Base-by-base conservation (phyloP, 1,284 basidiomycete genomes). In the Ceraceosorus guamensis region DNA sequence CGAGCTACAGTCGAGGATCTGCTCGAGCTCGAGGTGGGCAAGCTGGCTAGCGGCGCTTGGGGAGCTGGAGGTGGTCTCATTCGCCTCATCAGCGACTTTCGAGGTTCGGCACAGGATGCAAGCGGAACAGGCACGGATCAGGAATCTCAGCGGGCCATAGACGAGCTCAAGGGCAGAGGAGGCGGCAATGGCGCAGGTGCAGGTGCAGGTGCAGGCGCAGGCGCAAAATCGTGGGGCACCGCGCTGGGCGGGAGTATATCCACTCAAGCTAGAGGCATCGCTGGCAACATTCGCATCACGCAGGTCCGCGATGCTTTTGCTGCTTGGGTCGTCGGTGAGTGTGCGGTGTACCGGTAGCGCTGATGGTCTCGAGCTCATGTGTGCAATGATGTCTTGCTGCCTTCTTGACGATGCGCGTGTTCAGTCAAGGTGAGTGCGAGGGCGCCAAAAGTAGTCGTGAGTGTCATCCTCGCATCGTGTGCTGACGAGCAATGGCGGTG, bases 151-250 rank as follows among this genome's bases (percentile, higher is more conserved):
- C 39, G 16, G 39, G 39, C 16, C 39, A 41, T 16, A 2, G 39
- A 41, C 3, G 39, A 41, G 39, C 16, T 11, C 39, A 41, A 41
- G 39, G 11, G 39, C 39, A 63, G 56, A 41, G 39, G 57, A 61
- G 24, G 53, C 63, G 53, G 56, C 60, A 55, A 65, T 67, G 31
- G 56, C 58, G 50, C 48, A 60, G 39, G 46, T 32, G 51, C 48
- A 34, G 52, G 54, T 52, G 52, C 59, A 65, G 33, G n/a, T 8
- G 37, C n/a, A 8, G 39, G 11, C 16, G 39, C 24, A 41, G 16
- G 39, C 3, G 16, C 11, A 41, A 16, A 11, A 41, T 41, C 39
- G 39, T 11, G 11, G 39, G 39, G 11, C 11, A 11, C 11, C 2
- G 10, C 39, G 39, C 11, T 16, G 39, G 39, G 11, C 39, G 39